phyloP scores from a whole-genome alignment of 2,329 filamentous ascomycete species.

The Phialemoniopsis sp. region DNA sequence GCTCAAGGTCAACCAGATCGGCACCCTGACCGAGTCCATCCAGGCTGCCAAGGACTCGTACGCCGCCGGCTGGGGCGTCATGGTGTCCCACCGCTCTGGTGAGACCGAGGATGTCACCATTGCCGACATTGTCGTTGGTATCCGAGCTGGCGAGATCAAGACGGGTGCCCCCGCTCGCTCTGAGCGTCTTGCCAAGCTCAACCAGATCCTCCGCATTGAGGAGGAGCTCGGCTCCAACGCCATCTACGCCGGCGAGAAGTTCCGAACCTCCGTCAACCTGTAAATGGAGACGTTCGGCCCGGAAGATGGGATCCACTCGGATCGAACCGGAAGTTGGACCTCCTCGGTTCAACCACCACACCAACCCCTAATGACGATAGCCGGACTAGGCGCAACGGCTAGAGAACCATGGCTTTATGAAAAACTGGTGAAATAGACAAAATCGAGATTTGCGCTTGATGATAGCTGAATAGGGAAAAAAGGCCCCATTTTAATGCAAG shows the following conservation, averaged over 20 bases:
- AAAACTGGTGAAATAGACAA: too few species aligned
- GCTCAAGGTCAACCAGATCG: conserved; percentile 99
- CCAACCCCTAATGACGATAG: conserved; percentile 6
- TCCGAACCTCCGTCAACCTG: conserved; percentile 86
- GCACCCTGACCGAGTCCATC: conserved; percentile 97
- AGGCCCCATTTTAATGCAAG: too few species aligned
- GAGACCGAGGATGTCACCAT: conserved; percentile 99
- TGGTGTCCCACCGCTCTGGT: conserved; percentile 98
- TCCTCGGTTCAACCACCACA: not conserved
- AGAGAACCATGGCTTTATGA: too few species aligned
- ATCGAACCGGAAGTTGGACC: conserved; percentile 11
- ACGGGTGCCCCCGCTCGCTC: conserved; percentile 93
- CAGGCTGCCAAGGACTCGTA: conserved; percentile 99
- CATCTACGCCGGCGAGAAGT: conserved; percentile 86
- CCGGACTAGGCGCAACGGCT: not conserved
- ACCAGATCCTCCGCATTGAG: conserved; percentile 99
- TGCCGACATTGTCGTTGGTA: conserved; percentile 94
- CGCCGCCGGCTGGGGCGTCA: conserved; percentile 93
- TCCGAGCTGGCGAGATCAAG: conserved; percentile 98
- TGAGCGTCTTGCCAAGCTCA: conserved; percentile 98
- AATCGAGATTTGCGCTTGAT: too few species aligned
- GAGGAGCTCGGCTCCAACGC: conserved; percentile 94
- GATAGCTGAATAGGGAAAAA: too few species aligned
- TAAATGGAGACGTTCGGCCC: conserved; percentile 41
- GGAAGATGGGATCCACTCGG: conserved; percentile 5